Evolutionary conservation across 495 filamentous ascomycete species (phyloP).

Genomic region (Lepidopterella palustris): DNA sequence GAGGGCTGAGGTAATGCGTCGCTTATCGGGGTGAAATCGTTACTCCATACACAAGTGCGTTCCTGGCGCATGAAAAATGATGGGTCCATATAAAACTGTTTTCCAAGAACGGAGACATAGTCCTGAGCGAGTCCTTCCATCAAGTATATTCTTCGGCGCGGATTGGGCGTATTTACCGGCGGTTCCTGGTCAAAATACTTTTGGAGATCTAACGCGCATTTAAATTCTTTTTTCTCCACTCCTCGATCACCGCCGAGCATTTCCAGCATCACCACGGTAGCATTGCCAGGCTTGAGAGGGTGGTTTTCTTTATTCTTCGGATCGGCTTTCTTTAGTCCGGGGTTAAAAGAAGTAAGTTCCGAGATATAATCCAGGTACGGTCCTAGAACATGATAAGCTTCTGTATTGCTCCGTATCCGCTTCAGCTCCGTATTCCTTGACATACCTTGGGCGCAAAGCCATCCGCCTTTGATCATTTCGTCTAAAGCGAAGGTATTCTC

Average conservation of each 20-base stretch:
- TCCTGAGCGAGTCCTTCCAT: constrained; percentile 26
- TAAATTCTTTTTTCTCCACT: neutral
- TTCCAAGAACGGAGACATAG: constrained; percentile 17
- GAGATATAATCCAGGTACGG: neutral
- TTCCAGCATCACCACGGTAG: neutral
- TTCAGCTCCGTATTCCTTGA: neutral
- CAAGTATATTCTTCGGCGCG: constrained; percentile 15
- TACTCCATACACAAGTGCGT: constrained; percentile 23
- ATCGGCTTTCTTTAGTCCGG: neutral
- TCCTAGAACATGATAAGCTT: neutral
- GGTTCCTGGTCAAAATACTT: neutral
- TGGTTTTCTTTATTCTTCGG: constrained; percentile 1
- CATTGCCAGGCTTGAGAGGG: neutral
- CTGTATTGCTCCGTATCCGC: neutral
- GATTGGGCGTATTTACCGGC: neutral
- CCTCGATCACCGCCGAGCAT: neutral
- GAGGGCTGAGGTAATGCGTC: constrained; percentile 23
- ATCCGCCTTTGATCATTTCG: too few relatives aligned
- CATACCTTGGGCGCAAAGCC: neutral
- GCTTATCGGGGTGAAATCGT: constrained; percentile 24
- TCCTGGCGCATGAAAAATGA: constrained; percentile 24
- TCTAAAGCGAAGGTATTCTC: too few relatives aligned
- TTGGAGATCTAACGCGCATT: neutral
- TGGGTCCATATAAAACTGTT: constrained; percentile 27
- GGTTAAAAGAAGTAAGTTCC: neutral